Conservation (phyloP, 768 basidiomycete species). For the Termitomyces sp. region DNA sequence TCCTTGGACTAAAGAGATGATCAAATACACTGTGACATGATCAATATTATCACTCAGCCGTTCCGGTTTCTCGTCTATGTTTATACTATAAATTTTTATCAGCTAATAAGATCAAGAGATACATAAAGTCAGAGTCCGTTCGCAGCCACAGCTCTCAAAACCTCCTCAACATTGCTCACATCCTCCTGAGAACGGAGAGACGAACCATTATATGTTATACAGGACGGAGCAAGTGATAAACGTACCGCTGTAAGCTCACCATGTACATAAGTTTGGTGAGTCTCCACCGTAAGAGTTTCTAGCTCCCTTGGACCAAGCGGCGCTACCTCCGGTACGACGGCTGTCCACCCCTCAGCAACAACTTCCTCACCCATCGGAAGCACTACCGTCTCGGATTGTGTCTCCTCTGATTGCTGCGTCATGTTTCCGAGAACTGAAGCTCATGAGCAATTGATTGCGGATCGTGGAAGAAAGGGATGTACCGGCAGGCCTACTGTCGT, state of each 20-base stretch:
- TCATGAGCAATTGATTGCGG: constrained; percentile 18
- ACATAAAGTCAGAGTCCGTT: constrained; percentile 1
- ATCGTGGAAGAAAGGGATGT: constrained; percentile 13
- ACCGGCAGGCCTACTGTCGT: constrained; percentile 8
- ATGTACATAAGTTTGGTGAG: background rate
- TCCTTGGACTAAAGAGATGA: constrained; percentile 28
- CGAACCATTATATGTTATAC: background rate
- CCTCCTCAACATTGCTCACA: constrained; percentile 10
- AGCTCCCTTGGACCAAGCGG: background rate
- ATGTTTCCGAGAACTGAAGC: constrained; percentile 17
- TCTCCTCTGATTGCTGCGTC: background rate
- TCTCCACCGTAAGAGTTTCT: background rate
- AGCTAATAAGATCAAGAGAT: background rate
- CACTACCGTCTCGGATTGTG: background rate
- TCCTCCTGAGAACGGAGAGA: constrained; percentile 3
- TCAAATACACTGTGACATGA: background rate
- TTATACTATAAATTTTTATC: background rate
- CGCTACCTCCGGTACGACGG: background rate
- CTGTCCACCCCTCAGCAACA: background rate
- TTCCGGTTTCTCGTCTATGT: background rate
- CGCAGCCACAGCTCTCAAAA: constrained; percentile 1
- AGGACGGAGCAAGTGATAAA: background rate
- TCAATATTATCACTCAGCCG: background rate
- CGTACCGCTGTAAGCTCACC: constrained; percentile 5
- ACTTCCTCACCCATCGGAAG: constrained; percentile 6